Base-by-base conservation (phyloP, 2,329 filamentous ascomycete species). In the Plenodomus lindquistii region DNA sequence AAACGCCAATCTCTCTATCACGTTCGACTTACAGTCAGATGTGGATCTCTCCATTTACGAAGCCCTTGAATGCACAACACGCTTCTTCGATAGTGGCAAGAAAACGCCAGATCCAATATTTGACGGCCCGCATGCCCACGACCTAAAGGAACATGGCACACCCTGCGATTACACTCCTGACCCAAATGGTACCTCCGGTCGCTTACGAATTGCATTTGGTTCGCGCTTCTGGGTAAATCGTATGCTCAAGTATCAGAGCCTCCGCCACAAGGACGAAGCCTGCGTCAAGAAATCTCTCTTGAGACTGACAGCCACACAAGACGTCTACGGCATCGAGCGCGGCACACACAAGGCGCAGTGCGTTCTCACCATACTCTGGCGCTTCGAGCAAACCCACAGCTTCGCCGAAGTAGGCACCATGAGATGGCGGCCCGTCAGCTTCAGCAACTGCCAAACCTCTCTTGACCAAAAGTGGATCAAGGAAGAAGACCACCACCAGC, bases 161-260 rank as follows among this genome's bases (percentile, higher is more conserved):
- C 48, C 44, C 38, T 63, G 62, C 38, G 57, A 63, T 29, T 59
- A 65, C 40, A 46, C 40, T 13, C 41, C 52, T 11, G 50, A 59
- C 50, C 42, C 48, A 17, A 40, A 47, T 16, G 51, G 56, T n/a
- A 44, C 47, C 2, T 50, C 47, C 46, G 54, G 66, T 47, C 38
- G 63, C 37, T 42, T 71, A 47, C 53, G 59, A 55, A 58, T 73
- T 8, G 57, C 56, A 1, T 78, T 79, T 42, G 73, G 74, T 2
- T 75, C 73, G 40, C 62, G 55, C 2, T 78, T 77, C 49, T 79
- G 76, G 76, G 76, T 72, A 1, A 59, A 59, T 11, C 66, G 65
- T 27, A 66, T 77, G 51, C 60, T 53, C 2, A 55, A 57, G 8
- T 59, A 75, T 9, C 53, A 57, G n/a, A 52, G 37, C 9, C 21